phyloP scores from a whole-genome alignment of 768 basidiomycete genomes.

The Hebeloma cylindrosporum region DNA sequence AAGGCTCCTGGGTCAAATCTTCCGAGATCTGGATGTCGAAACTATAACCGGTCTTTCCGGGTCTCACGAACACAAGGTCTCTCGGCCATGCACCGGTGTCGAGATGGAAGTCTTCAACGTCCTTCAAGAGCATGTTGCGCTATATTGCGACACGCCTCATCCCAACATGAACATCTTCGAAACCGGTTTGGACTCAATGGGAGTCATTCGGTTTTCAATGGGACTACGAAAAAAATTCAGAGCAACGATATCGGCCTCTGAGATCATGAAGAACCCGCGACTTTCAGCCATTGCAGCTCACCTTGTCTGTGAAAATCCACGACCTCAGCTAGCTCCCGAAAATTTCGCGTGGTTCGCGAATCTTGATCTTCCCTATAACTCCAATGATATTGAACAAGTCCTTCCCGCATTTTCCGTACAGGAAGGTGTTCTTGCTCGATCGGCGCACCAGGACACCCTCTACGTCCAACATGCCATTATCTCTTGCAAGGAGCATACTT shows the following conservation, averaged over 20 bases:
- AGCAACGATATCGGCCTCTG: slow-evolving; percentile 23
- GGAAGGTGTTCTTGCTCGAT: slow-evolving; percentile 46
- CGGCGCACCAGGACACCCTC: slow-evolving; percentile 34
- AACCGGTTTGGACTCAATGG: slow-evolving; percentile 33
- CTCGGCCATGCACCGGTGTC: slow-evolving; percentile 15
- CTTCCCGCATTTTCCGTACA: slow-evolving; percentile 47
- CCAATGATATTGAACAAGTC: slow-evolving; percentile 23
- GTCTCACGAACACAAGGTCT: slow-evolving; percentile 3
- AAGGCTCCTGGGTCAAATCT: slow-evolving; percentile 33
- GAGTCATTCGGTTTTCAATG: slow-evolving; percentile 26
- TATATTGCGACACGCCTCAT: slow-evolving; percentile 16
- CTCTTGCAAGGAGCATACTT: slow-evolving; percentile 21
- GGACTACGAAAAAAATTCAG: slow-evolving; percentile 25
- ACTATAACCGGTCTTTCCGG: slow-evolving; percentile 23
- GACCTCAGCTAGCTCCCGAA: no score
- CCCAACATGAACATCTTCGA: slow-evolving; percentile 32
- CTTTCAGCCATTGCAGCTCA: slow-evolving; percentile 24
- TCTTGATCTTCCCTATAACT: slow-evolving; percentile 11
- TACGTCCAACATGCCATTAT: slow-evolving; percentile 48
- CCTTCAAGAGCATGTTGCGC: slow-evolving; percentile 21
- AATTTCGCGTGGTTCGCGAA: neutral
- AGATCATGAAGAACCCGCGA: slow-evolving; percentile 30
- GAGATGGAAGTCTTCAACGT: slow-evolving; percentile 23
- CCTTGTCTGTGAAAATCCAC: neutral
- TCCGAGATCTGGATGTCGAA: slow-evolving; percentile 26